Evolutionary conservation across 2,329 filamentous ascomycete genomes (phyloP), one percentile per base, ranked within the genome.

Genomic region (Alternaria gansuensis): DNA sequence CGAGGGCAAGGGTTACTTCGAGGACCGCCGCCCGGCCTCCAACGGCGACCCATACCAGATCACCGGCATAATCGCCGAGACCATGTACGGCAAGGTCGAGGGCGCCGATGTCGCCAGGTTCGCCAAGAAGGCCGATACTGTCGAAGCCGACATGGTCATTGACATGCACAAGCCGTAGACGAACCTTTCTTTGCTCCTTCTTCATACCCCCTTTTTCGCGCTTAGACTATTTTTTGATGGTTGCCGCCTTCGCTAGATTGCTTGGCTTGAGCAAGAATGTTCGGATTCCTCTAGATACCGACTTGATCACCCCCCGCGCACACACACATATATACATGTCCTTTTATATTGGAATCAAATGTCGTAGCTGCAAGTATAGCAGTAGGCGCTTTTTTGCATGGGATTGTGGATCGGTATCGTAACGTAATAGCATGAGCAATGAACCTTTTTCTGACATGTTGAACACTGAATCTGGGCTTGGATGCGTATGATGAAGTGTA

Each of bases 1-100:
- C 77, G 91, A 96, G 80, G 92, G 92, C 80, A 95, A 90, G 83
- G 93, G 93, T 66, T 97, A 97, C 87, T 97, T 97, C 68, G 93
- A 97, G 80, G 82, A 84, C 75, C 81, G 82, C 64, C 77, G 82
- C 66, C 82, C 82, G 57, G 93, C 93, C 56, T 94, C 90, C 75
- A 96, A 95, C 80, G 92, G 88, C 65, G 91, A 93, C 80, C 91
- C 91, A 61, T 95, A 96, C 82, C 90, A 92, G 81, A 91, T 89
- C 74, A 89, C 91, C 63, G 90, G 88, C 80, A 91, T 92, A 74
- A 88, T 93, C 63, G 90, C 91, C 78, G 89, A 92, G 80, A 91
- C 89, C 57, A 71, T 83, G 67, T 82, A 77, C 71, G 82, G 82
- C 60, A 82, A 81, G 76, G 77, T 80, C 64, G 80, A 83, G 63